Percentiles rank a stretch among this genome's conserved stretches.
phyloP scores from a whole-genome alignment of 2,329 filamentous ascomycete genomes.

The Xylariaceae sp. region DNA sequence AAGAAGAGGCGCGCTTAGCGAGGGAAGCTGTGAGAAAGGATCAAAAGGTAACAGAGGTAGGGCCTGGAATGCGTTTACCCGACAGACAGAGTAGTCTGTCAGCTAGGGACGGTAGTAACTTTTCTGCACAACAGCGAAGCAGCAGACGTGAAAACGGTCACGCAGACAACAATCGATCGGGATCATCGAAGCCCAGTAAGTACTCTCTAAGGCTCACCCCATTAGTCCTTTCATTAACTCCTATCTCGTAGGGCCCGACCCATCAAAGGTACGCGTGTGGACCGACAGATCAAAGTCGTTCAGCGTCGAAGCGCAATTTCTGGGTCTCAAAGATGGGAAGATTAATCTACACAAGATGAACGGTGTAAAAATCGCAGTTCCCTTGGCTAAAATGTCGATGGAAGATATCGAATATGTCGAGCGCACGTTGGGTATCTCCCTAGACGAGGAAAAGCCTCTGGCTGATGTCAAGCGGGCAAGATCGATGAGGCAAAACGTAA shows the following conservation, averaged over 20 bases:
- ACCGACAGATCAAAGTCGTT: constrained; percentile 94
- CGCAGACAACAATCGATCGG: constrained; percentile 50
- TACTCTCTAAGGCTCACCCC: constrained; percentile 19
- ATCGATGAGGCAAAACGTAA: constrained; percentile 32
- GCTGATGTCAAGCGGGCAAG: constrained; percentile 69
- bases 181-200: constrained; percentile 68
- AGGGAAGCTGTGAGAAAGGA: constrained; percentile 72
- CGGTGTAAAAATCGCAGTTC: constrained; percentile 96
- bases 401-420: constrained; percentile 96
- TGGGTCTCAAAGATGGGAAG: constrained; percentile 90
- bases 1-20: constrained; percentile 79
- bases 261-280: constrained; percentile 81
- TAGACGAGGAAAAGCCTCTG: constrained; percentile 91
- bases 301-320: constrained; percentile 94
- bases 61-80: constrained; percentile 70
- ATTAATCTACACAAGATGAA: constrained; percentile 98
- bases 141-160: constrained; percentile 64
- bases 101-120: constrained; percentile 62
- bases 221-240: constrained; percentile 17
- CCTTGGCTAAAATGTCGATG: constrained; percentile 89
- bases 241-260: constrained; percentile 65
- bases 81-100: constrained; percentile 75
- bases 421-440: constrained; percentile 74
- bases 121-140: constrained; percentile 66
- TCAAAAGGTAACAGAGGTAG: constrained; percentile 68